A percentile compares a stretch with the other conserved stretches of the same genome.
Conservation (phyloP, 2,329 filamentous ascomycete genomes). For the Fusarium verticillioides region DNA sequence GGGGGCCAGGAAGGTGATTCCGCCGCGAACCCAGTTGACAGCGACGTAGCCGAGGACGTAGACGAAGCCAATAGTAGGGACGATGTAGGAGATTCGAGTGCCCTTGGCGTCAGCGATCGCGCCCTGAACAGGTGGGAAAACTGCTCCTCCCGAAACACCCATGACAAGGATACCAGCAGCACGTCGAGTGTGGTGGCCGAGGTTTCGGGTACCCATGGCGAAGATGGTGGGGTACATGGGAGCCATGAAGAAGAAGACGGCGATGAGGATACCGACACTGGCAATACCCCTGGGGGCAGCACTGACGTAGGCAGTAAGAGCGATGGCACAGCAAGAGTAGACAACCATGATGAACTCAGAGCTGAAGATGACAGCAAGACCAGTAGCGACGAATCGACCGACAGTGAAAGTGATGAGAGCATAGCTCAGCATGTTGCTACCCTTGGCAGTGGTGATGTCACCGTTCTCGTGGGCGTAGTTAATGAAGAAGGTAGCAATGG, state of each 20-base stretch:
- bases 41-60: conserved; percentile 39
- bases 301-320: conserved; percentile 63
- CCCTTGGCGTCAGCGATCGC: conserved; percentile 38
- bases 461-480: conserved; percentile 75
- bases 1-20: conserved; percentile 22
- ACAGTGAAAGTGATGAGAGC: conserved; percentile 80
- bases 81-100: conserved; percentile 40
- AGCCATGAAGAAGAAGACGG: conserved; percentile 81
- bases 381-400: conserved; percentile 72
- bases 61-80: conserved; percentile 40
- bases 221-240: conserved; percentile 86
- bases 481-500: conserved; percentile 75
- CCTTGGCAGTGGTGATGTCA: conserved; percentile 58
- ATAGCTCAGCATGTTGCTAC: conserved; percentile 75
- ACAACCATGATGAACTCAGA: conserved; percentile 75
- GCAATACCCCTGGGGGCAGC: conserved; percentile 54
- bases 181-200: conserved; percentile 80
- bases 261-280: conserved; percentile 71
- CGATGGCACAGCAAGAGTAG: conserved; percentile 71
- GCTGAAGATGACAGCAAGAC: conserved; percentile 74
- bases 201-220: conserved; percentile 77
- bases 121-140: conserved; percentile 36
- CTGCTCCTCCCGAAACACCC: conserved; percentile 72
- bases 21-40: conserved; percentile 32
- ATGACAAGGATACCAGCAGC: conserved; percentile 77